A percentile compares a stretch with the other conserved stretches of the same genome.
Evolutionary conservation across 208 protist species (phyloP).

Genomic region (Acanthamoeba triangularis): DNA sequence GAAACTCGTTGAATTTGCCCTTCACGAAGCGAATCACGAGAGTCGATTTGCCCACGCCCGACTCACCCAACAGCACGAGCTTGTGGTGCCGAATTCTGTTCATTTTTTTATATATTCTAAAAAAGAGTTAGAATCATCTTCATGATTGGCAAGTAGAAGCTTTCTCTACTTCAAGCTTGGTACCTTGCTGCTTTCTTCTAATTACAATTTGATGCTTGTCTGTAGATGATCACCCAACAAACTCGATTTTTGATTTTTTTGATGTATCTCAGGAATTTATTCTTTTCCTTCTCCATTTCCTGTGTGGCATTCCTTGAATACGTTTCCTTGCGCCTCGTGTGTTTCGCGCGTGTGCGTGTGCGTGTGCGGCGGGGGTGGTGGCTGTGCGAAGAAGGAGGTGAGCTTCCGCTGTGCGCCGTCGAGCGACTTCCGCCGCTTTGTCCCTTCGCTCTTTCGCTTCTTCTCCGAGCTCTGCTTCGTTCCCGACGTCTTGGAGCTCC

Average conservation of each 20-base stretch:
- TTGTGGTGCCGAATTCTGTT: slow-evolving; percentile 91
- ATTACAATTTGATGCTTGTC: background rate
- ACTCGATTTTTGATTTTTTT: background rate
- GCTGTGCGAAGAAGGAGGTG: background rate
- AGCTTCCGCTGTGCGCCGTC: background rate
- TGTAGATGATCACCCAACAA: background rate
- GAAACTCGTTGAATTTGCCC: slow-evolving; percentile 96
- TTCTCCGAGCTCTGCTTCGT: background rate
- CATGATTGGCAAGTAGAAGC: too few relatives aligned
- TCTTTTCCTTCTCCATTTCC: background rate
- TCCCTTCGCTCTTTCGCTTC: background rate
- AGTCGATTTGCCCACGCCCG: slow-evolving; percentile 94
- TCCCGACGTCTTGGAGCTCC: background rate
- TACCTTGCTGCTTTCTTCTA: too few relatives aligned
- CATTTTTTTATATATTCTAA: background rate
- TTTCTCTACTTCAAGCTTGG: too few relatives aligned
- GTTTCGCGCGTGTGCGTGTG: too few relatives aligned
- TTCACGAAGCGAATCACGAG: slow-evolving; percentile 95
- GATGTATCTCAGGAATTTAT: background rate
- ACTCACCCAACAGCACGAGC: slow-evolving; percentile 94
- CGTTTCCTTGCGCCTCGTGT: too few relatives aligned
- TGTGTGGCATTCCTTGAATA: too few relatives aligned
- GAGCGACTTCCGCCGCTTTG: background rate
- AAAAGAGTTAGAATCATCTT: too few relatives aligned
- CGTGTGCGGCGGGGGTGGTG: too few relatives aligned